Base-by-base conservation (phyloP, 2,329 filamentous ascomycete species). In the Teratosphaeria viscida region DNA sequence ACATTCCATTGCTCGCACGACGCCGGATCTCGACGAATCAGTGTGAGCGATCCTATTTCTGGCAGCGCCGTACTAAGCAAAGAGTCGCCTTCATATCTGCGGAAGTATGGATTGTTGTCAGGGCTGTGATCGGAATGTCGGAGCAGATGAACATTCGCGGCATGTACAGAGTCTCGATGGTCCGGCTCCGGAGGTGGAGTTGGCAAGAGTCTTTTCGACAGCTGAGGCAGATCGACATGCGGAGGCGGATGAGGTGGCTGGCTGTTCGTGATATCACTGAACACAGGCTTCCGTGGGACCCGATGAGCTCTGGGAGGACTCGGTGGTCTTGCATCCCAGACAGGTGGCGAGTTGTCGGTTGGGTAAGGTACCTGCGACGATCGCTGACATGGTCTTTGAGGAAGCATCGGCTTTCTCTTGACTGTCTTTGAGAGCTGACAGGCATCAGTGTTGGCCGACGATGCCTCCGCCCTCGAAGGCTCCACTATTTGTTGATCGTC, bases 1-100 rank as follows among this genome's bases (percentile, higher is more conserved):
- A 81, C 76, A 61, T 81, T 81, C 78, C 78, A 81, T 65, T 81
- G 79, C 29, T 74, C 74, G 23, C 74, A 73, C 47, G 78, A 77
- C 49, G 73, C 70, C 49, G 78, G 78, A 66, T 81, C 78, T 32
- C 79, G 75, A 32, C 79, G 74, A 55, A 81, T 81, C n/a, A 81
- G 70, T 1, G 77, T 80, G 37, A 81, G 69, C 23, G 59, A 68
- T 43, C 69, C 67, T 23, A 61, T 58, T 19, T 61, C 57, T 12
- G 57, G 58, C 1, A 62, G 55, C 3, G 55, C 27, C 14, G 61
- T 56, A 39, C 64, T 57, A 26, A 6, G 29, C 60, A 39, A 16
- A 7, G 26, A n/a, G 34, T 23, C n/a, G 32, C 16, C 37, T 52
- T 27, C 26, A 37, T 65, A 65, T 5, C 56, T n/a, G 23, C 62